Evolutionary conservation across 164 flowering plant species (phyloP), one percentile per base, ranked within the genome.

Genomic region (Paratinospora sagittata): DNA sequence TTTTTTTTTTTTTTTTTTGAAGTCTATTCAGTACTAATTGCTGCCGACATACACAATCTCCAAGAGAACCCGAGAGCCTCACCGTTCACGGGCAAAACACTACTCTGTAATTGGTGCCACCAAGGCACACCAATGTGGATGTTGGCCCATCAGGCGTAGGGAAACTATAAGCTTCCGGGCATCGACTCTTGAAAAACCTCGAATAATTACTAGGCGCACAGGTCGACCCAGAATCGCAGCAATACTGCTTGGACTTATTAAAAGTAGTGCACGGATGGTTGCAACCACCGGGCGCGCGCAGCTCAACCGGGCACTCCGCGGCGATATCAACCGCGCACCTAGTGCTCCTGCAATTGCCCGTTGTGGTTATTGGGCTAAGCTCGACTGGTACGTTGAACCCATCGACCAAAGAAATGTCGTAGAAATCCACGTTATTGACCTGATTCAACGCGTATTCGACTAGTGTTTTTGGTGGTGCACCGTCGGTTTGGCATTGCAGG

Each of bases 311-410:
- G 34, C 67, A 70, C 47, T 70, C 58, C 37, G 67, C 60, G 24
- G 63, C 63, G 14, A 71, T 71, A 27, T 71, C 67, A 11, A 27
- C 62, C 2, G 67, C 8, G 27, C 73, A 71, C 49, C 26, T 41
- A 12, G 26, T 63, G 13, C 67, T 27, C 10, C 61, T 23, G 21
- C 73, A 71, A 3, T 43, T 27, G 10, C 37, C 49, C 0, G 55
- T 19, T 13, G 63, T 70, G 14, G n/a, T n/a, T n/a, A n/a, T n/a
- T n/a, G 72, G 72, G 65, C 55, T 63, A 3, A 71, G 63, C 27
- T 63, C 60, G 45, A 71, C 63, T 10, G 73, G 73, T 9, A 71
- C 16, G 36, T 71, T 71, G 37, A 71, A 71, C 34, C 73, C 67
- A 26, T 63, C 67, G 0, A 71, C 60, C 3, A 71, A 61, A 27